phyloP scores from a whole-genome alignment of 1,284 basidiomycete genomes.

The Austroboletus niveus region DNA sequence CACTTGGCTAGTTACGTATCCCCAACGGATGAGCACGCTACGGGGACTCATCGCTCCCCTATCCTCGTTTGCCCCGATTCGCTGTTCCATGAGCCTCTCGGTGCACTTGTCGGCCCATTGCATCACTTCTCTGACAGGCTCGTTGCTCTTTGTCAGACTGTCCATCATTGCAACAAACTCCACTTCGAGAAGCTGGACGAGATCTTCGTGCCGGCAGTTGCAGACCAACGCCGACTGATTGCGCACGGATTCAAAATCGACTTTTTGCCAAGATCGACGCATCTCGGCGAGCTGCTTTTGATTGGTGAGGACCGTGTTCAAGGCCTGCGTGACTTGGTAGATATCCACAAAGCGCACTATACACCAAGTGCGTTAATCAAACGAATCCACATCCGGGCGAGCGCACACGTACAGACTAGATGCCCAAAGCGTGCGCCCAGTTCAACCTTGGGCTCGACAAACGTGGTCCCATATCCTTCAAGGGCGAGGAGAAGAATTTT shows the following conservation, averaged over 20 bases:
- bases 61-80: constrained; percentile 61
- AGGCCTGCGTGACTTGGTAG: constrained; percentile 84
- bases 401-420: constrained; percentile 67
- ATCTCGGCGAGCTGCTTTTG: constrained; percentile 82
- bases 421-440: constrained; percentile 86
- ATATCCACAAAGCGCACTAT: constrained; percentile 85
- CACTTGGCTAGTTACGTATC: constrained; percentile 87
- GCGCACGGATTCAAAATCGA: constrained; percentile 86
- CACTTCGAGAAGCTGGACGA: constrained; percentile 78
- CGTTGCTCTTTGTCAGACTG: constrained; percentile 63
- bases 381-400: constrained; percentile 2
- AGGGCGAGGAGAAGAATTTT: constrained; percentile 79
- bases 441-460: constrained; percentile 87
- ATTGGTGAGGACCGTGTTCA: constrained; percentile 81
- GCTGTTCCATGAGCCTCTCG: constrained; percentile 73
- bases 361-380: constrained; percentile 11
- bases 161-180: constrained; percentile 81
- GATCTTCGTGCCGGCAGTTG: constrained; percentile 86
- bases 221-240: constrained; percentile 89
- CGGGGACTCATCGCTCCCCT: constrained; percentile 80
- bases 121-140: constrained; percentile 86
- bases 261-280: constrained; percentile 81
- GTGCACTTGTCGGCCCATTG: constrained; percentile 87
- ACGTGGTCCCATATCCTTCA: constrained; percentile 82
- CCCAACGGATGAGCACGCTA: constrained; percentile 84